These are phyloP conservation scores for Lachnellula cervina DNA, from an alignment of 2,329 filamentous ascomycete species.

Conservation along the genomic window DNA sequence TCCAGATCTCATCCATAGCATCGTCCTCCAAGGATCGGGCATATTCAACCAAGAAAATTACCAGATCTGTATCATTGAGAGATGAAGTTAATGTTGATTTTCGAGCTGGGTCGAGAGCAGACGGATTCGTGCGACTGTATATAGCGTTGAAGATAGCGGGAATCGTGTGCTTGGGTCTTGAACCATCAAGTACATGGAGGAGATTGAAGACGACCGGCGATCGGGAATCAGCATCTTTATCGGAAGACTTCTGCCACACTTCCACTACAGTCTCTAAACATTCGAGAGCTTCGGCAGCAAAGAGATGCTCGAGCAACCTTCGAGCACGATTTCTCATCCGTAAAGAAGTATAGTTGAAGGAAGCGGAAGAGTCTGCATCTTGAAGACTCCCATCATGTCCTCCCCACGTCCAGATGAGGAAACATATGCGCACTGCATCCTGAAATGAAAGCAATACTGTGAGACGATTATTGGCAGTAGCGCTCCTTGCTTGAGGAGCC, in stretches of 20 bases:
- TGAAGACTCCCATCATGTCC: slow-evolving; percentile 57
- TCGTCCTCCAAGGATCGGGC: slow-evolving; percentile 88
- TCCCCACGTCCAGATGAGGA: slow-evolving; percentile 92
- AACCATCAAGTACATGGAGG: slow-evolving; percentile 85
- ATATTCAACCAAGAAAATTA: slow-evolving; percentile 87
- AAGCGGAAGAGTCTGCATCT: slow-evolving; percentile 67
- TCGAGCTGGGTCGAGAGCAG: slow-evolving; percentile 69
- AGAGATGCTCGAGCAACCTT: slow-evolving; percentile 85
- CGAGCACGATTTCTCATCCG: slow-evolving; percentile 87
- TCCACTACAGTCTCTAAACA: slow-evolving; percentile 88
- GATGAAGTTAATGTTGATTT: slow-evolving; percentile 87
- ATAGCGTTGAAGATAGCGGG: slow-evolving; percentile 94
- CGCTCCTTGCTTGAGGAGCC: slow-evolving; percentile 67
- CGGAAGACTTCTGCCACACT: slow-evolving; percentile 63
- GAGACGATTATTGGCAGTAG: slow-evolving; percentile 86
- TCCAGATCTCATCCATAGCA: slow-evolving; percentile 97
- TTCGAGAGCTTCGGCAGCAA: slow-evolving; percentile 86
- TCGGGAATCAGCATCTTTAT: slow-evolving; percentile 43
- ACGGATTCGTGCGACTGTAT: slow-evolving; percentile 87
- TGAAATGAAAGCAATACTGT: slow-evolving; percentile 96
- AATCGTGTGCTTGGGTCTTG: slow-evolving; percentile 83
- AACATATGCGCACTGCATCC: slow-evolving; percentile 88
- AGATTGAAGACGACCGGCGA: slow-evolving; percentile 72
- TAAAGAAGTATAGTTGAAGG: slow-evolving; percentile 84
- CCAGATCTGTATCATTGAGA: slow-evolving; percentile 76